phyloP scores from a whole-genome alignment of 371 early-diverging fungal genomes.

The Cokeromyces recurvatus region DNA sequence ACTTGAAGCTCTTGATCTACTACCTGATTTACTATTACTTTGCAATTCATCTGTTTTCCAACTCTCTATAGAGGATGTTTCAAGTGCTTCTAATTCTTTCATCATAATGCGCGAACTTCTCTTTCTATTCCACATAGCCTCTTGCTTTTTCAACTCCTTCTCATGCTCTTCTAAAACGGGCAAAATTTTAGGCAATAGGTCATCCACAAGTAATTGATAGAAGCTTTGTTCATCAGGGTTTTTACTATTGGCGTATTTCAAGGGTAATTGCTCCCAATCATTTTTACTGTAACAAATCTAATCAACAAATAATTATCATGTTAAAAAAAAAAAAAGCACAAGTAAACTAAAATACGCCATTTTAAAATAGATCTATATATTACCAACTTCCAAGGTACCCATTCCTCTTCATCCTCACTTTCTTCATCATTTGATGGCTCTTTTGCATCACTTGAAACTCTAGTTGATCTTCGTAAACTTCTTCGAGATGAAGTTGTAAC shows the following conservation, averaged over 20 bases:
- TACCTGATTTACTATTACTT: neutral
- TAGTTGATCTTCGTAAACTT: neutral
- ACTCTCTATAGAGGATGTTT: conserved; percentile 20
- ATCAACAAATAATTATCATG: neutral
- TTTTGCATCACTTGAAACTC: neutral
- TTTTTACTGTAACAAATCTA: conserved; percentile 49
- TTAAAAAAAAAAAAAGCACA: conserved; percentile 1
- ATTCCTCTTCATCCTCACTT: conserved; percentile 31
- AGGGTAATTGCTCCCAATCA: conserved; percentile 64
- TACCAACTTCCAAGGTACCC: conserved; percentile 46
- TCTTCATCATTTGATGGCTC: conserved; percentile 21
- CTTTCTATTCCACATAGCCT: conserved; percentile 58
- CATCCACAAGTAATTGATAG: conserved; percentile 44
- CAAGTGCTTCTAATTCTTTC: conserved; percentile 48
- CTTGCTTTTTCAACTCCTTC: conserved; percentile 42
- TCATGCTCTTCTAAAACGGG: conserved; percentile 54
- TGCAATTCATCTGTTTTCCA: no score
- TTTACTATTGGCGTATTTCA: conserved; percentile 45
- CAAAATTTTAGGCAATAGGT: conserved; percentile 58
- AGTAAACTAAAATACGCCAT: no score
- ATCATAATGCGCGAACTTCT: conserved; percentile 64
- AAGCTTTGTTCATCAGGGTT: conserved; percentile 56
- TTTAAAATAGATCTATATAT: conserved; percentile 4
- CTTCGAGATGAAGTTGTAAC: conserved; percentile 4
- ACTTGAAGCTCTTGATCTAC: conserved; percentile 16